Base-by-base conservation (phyloP, 768 basidiomycete genomes). In the Russula lepida region DNA sequence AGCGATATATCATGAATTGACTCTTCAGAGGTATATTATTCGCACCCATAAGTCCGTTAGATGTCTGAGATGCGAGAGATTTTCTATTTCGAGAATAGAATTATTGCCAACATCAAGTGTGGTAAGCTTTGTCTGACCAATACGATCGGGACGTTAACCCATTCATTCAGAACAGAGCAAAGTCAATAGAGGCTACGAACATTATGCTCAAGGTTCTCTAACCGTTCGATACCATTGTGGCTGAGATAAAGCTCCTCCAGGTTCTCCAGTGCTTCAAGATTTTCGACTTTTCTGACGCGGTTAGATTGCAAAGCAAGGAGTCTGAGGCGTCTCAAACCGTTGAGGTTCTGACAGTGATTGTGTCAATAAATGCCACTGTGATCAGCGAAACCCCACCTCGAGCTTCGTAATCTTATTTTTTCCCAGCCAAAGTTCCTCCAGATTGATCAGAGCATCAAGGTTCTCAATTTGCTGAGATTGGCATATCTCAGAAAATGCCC, bases 1-100 rank as follows among this genome's bases (percentile, higher is more conserved):
- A 21, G 39, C 21, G 27, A 23, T 37, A 39, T 35, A 9, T 13
- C 30, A 50, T 55, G 27, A 37, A 56, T 44, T 19, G 27, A 35
- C 56, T 15, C 15, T 41, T 9, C 3, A 23, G 35, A 25, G 50
- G 46, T 7, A 32, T 27, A 9, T 25, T 21, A 35, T 12, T 70
- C 83, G 27, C 62, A 95, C 94, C 97, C 97, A 99, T 66, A 99
- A 80, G 70, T 99, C 97, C 69, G 94, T 89, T n/a, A 99, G 75
- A 3, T 76, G 71, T 4, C 68, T 75, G 9, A 97, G 76, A 71
- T 95, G 91, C 0, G 88, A 83, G 27, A 98, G 69, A 58, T 90
- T 91, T 69, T 95, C 93, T 27, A 97, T 79, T 58, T 77, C 78
- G 41, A 81, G 72, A 52, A 99, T 79, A 67, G 86, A 87, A 70